Conservation (phyloP, 805 yeast species). For the Nakazawaea sp. region DNA sequence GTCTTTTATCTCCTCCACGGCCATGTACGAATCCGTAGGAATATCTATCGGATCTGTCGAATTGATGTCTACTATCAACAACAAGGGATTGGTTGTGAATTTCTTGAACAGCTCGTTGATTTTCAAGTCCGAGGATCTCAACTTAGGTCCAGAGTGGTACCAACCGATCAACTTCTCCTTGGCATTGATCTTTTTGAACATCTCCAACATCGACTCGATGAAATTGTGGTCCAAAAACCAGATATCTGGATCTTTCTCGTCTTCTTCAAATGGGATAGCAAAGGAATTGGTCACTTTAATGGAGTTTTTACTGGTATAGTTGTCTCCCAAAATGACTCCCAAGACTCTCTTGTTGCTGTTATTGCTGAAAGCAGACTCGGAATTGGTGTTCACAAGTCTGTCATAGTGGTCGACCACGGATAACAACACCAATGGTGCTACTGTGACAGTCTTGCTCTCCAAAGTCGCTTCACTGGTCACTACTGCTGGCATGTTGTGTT, state of each 20-base stretch:
- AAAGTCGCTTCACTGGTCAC: conserved; percentile 30
- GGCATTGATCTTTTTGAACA: conserved; percentile 97
- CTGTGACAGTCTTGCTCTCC: conserved; percentile 61
- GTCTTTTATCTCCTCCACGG: conserved; percentile 91
- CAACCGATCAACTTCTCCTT: conserved; percentile 96
- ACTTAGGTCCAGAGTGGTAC: conserved; percentile 97
- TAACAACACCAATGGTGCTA: conserved; percentile 90
- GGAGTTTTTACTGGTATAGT: conserved; percentile 33
- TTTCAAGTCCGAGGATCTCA: conserved; percentile 79
- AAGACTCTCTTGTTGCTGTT: conserved; percentile 76
- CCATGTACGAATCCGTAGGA: conserved; percentile 92
- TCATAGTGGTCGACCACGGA: conserved; percentile 95
- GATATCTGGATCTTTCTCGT: conserved; percentile 81
- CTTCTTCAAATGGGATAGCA: conserved; percentile 98
- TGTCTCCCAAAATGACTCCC: conserved; percentile 90
- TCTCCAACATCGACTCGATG: conserved; percentile 93
- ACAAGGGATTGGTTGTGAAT: conserved; percentile 73
- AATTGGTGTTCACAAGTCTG: conserved; percentile 55
- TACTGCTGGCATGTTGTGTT: conserved; percentile 18
- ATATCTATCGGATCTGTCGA: conserved; percentile 74
- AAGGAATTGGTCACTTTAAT: conserved; percentile 85
- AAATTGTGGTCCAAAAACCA: conserved; percentile 98
- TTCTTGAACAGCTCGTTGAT: conserved; percentile 86
- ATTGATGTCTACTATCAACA: conserved; percentile 87
- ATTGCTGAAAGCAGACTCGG: conserved; percentile 14